phyloP scores from a whole-genome alignment of 768 basidiomycete genomes.

The Leccinum ochraceum region DNA sequence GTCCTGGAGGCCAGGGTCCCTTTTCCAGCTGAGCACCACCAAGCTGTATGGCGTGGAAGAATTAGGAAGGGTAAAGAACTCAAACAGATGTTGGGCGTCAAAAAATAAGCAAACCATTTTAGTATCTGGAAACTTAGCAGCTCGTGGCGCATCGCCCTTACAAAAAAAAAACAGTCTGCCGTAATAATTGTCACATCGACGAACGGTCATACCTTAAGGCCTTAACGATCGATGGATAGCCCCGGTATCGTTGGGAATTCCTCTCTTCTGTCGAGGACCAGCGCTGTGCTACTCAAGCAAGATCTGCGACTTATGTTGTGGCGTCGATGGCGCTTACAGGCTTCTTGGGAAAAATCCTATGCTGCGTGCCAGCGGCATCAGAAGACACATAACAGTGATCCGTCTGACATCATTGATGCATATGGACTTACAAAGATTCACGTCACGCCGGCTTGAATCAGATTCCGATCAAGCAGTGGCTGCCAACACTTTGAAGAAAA shows the following conservation, averaged over 20 bases:
- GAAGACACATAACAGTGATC: no score
- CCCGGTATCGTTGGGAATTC: no score
- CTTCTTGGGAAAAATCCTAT: conserved; percentile 66
- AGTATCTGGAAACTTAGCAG: no score
- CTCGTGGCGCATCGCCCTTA: no score
- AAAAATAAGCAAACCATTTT: no score
- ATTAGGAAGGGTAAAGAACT: background rate
- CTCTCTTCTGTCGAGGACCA: conserved; percentile 49
- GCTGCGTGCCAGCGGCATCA: background rate
- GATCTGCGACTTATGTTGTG: conserved; percentile 52
- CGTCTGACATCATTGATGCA: background rate
- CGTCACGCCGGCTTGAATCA: conserved; percentile 45
- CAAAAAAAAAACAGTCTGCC: background rate
- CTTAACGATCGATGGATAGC: no score
- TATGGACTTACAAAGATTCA: conserved; percentile 31
- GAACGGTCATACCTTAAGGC: no score
- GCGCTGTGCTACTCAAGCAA: conserved; percentile 51
- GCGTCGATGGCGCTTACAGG: conserved; percentile 60
- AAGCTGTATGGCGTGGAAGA: background rate
- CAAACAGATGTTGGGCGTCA: background rate
- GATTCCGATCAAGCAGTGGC: no score
- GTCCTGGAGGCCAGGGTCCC: background rate
- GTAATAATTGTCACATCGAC: no score
- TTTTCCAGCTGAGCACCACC: background rate
- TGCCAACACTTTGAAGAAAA: background rate